Percentiles rank a stretch among this genome's conserved stretches.
These are phyloP conservation scores for Aspergillus cavernicola DNA, from an alignment of 495 filamentous ascomycete genomes.

Conservation along the genomic window DNA sequence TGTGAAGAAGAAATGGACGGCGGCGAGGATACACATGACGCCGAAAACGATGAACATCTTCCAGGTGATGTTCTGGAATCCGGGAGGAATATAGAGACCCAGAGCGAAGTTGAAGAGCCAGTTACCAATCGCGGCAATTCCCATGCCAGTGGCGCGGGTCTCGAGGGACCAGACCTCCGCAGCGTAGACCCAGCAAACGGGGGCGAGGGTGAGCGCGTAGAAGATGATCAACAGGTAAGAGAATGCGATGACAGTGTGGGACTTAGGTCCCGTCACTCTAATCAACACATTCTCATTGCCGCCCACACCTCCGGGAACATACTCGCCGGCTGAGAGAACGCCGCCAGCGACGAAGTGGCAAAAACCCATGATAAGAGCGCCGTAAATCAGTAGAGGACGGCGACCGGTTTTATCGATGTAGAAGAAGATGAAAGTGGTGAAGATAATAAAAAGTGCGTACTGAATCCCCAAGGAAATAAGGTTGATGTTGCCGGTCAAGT, in stretches of 20 bases:
- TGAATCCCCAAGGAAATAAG: slow-evolving; percentile 60
- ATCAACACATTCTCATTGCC: slow-evolving; percentile 61
- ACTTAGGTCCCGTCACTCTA: slow-evolving; percentile 48
- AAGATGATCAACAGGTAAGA: slow-evolving; percentile 67
- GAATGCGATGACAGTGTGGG: slow-evolving; percentile 63
- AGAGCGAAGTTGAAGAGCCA: slow-evolving; percentile 65
- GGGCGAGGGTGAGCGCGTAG: slow-evolving; percentile 61
- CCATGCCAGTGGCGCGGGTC: slow-evolving; percentile 61
- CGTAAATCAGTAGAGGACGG: slow-evolving; percentile 58
- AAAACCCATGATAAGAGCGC: slow-evolving; percentile 58
- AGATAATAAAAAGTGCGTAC: slow-evolving; percentile 65
- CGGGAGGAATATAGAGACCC: slow-evolving; percentile 59
- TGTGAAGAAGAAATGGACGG: slow-evolving; percentile 21
- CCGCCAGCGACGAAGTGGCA: slow-evolving; percentile 56
- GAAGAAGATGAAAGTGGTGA: slow-evolving; percentile 57
- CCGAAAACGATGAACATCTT: slow-evolving; percentile 64
- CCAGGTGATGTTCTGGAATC: slow-evolving; percentile 58
- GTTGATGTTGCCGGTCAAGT: slow-evolving; percentile 49
- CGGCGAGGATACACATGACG: slow-evolving; percentile 46
- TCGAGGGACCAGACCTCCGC: slow-evolving; percentile 65
- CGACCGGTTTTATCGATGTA: slow-evolving; percentile 65
- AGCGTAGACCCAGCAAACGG: slow-evolving; percentile 64
- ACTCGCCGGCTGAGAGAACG: slow-evolving; percentile 28
- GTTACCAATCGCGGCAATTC: slow-evolving; percentile 46
- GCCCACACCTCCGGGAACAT: slow-evolving; percentile 47